Evolutionary conservation across 169 alveolate species (phyloP).

Genomic region (Eimeria necatrix): DNA sequence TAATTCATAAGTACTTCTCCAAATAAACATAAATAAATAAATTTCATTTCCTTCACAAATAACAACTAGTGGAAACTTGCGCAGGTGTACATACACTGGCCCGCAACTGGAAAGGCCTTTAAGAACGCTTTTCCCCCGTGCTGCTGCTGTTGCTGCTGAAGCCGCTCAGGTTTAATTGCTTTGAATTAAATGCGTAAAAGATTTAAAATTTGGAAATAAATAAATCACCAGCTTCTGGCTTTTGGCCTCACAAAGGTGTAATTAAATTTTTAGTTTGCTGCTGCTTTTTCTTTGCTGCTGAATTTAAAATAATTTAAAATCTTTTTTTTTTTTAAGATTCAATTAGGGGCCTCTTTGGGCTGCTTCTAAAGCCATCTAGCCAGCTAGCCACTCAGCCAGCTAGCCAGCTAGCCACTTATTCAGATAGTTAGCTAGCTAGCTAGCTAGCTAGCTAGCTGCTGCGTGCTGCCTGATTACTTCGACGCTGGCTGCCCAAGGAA

Average conservation of each 20-base stretch:
- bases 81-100: background rate
- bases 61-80: background rate
- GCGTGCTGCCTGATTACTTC: background rate
- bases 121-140: background rate
- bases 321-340: too few species aligned
- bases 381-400: background rate
- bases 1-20: background rate
- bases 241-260: too few species aligned
- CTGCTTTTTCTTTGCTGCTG: too few species aligned
- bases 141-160: background rate
- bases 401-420: too few species aligned
- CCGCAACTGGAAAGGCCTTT: background rate
- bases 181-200: too few species aligned
- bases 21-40: background rate
- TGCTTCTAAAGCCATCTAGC: background rate
- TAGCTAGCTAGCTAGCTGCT: background rate
- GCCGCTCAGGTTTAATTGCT: background rate
- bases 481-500: background rate
- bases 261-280: too few species aligned
- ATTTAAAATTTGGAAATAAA: too few species aligned
- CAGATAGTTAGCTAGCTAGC: too few species aligned
- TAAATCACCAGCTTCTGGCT: background rate
- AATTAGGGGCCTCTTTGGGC: too few species aligned
- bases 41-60: background rate
- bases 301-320: too few species aligned